Conservation (phyloP, 2,329 filamentous ascomycete genomes). For the Dothiorella sarmentorum region DNA sequence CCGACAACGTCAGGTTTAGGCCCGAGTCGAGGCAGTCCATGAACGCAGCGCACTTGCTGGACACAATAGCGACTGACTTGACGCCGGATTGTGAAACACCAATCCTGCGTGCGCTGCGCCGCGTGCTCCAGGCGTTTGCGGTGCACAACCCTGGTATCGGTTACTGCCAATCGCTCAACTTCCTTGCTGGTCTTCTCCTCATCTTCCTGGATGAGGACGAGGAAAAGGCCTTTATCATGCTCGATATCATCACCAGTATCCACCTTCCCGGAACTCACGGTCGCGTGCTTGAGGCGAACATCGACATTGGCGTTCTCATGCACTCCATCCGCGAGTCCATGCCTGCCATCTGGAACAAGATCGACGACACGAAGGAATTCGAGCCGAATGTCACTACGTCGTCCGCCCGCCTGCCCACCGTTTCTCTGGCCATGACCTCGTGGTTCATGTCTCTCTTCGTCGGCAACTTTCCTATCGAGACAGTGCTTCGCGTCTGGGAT, state of each 20-base stretch:
- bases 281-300: slow-evolving; percentile 84
- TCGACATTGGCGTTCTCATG: slow-evolving; percentile 93
- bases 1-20: slow-evolving; percentile 89
- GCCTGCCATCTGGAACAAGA: slow-evolving; percentile 81
- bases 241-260: slow-evolving; percentile 85
- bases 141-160: slow-evolving; percentile 88
- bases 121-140: slow-evolving; percentile 84
- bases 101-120: slow-evolving; percentile 76
- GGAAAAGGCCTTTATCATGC: slow-evolving; percentile 87
- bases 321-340: slow-evolving; percentile 76
- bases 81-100: slow-evolving; percentile 56
- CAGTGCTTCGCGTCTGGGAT: slow-evolving; percentile 89
- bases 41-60: slow-evolving; percentile 22
- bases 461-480: slow-evolving; percentile 86
- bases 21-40: slow-evolving; percentile 49
- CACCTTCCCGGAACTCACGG: slow-evolving; percentile 92
- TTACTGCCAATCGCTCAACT: slow-evolving; percentile 95
- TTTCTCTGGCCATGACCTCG: slow-evolving; percentile 86
- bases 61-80: slow-evolving; percentile 13
- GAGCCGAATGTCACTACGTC: slow-evolving; percentile 33
- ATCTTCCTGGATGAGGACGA: slow-evolving; percentile 79
- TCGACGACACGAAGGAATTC: slow-evolving; percentile 67
- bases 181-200: slow-evolving; percentile 83
- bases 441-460: slow-evolving; percentile 99
- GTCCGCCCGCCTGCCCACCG: slow-evolving; percentile 67